Evolutionary conservation across 2,329 filamentous ascomycete species (phyloP).

Genomic region (Talaromyces amestolkiae): DNA sequence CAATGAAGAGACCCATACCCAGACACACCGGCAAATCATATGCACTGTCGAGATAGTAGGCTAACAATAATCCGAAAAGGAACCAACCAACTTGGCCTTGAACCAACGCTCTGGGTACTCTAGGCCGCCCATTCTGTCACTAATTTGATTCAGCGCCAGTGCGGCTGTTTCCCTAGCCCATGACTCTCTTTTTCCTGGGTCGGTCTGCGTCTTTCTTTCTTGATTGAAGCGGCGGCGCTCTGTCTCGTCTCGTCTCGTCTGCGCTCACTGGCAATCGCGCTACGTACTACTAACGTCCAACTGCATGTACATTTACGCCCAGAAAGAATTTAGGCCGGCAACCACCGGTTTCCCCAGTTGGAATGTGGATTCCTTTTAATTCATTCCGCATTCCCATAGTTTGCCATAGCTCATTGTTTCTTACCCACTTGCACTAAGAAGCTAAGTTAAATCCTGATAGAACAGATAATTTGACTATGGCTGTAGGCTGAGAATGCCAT

Average conservation of each 20-base stretch:
- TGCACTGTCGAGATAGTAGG: background rate
- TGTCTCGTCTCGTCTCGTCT: background rate
- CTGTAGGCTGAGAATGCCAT: slow-evolving; percentile 1
- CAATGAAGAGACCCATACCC: slow-evolving; percentile 1
- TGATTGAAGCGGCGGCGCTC: background rate
- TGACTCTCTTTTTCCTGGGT: background rate
- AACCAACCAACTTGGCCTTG: slow-evolving; percentile 3
- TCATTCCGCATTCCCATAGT: slow-evolving; percentile 7
- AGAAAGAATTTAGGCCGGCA: slow-evolving; percentile 12
- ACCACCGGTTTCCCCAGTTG: slow-evolving; percentile 1
- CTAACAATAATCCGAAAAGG: background rate
- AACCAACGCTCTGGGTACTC: slow-evolving; percentile 14
- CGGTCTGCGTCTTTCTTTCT: background rate
- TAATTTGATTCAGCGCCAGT: slow-evolving; percentile 11
- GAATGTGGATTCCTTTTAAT: slow-evolving; percentile 6
- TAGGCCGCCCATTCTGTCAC: slow-evolving; percentile 7
- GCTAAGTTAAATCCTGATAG: slow-evolving; percentile 8
- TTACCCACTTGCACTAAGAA: slow-evolving; percentile 1
- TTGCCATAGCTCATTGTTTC: slow-evolving; percentile 6
- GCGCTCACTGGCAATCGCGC: background rate
- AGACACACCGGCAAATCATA: slow-evolving; percentile 1
- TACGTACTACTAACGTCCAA: background rate
- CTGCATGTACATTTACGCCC: slow-evolving; percentile 13
- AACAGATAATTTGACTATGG: slow-evolving; percentile 7
- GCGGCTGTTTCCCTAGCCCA: slow-evolving; percentile 9